phyloP scores from a whole-genome alignment of 2,329 filamentous ascomycete genomes.

The Colletotrichum sublineola region DNA sequence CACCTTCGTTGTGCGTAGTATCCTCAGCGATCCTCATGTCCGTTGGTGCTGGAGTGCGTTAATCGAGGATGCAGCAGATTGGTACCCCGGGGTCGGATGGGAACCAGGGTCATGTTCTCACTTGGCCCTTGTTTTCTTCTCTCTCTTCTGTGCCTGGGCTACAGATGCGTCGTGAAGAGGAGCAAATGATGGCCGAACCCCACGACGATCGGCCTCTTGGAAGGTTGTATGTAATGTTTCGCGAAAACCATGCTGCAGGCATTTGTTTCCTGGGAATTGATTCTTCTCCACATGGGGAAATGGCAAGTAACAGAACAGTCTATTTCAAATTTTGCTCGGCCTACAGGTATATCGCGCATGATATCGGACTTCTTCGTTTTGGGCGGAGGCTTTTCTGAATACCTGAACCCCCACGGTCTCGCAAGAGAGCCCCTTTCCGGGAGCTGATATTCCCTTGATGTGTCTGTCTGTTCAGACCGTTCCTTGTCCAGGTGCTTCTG shows the following conservation, averaged over 20 bases:
- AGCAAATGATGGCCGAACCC: conserved; percentile 4
- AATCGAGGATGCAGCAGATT: neutral
- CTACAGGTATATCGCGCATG: neutral
- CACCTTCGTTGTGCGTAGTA: neutral
- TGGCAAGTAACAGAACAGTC: neutral
- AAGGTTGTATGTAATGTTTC: neutral
- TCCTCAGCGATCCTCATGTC: neutral
- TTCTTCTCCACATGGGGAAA: conserved; percentile 30
- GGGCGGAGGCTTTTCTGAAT: neutral
- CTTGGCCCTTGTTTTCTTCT: too few relatives aligned
- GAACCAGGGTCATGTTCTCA: neutral
- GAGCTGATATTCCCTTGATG: neutral
- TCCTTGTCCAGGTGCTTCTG: neutral
- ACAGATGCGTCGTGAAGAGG: neutral
- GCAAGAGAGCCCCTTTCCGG: neutral
- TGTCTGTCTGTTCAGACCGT: neutral
- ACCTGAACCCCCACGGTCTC: conserved; percentile 9
- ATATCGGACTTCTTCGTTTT: neutral
- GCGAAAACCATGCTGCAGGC: conserved; percentile 15
- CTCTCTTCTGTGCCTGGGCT: neutral
- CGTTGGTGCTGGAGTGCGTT: neutral
- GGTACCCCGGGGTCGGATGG: neutral
- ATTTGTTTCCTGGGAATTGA: conserved; percentile 28
- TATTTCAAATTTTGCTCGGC: conserved; percentile 20
- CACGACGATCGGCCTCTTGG: neutral